Percentiles rank a stretch among this genome's conserved stretches.
Evolutionary conservation across 2,329 filamentous ascomycete genomes (phyloP).

Genomic region (Elsinoe ampelina): DNA sequence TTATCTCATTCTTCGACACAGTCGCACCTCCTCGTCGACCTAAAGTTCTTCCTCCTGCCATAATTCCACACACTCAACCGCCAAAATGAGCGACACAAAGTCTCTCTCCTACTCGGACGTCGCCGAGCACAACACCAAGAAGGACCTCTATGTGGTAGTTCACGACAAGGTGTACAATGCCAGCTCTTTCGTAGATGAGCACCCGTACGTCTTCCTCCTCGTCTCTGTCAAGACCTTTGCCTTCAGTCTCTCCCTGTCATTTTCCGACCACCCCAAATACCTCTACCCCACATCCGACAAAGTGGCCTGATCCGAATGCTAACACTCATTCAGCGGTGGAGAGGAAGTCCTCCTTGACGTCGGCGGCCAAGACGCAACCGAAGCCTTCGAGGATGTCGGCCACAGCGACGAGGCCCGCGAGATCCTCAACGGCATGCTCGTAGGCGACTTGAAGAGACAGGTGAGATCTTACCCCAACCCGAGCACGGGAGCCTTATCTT

Average conservation of each 20-base stretch:
- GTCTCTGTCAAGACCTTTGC: not conserved
- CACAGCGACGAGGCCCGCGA: conserved; percentile 98
- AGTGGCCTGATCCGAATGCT: conserved; percentile 12
- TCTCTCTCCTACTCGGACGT: conserved; percentile 71
- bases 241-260: not conserved
- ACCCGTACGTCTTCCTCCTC: conserved; percentile 57
- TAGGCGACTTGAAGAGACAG: conserved; percentile 71
- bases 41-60: not conserved
- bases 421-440: conserved; percentile 67
- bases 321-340: conserved; percentile 59
- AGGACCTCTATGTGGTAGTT: conserved; percentile 82
- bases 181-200: conserved; percentile 88
- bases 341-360: conserved; percentile 97
- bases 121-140: conserved; percentile 81
- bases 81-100: conserved; percentile 45
- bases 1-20: not conserved
- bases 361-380: conserved; percentile 88
- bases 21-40: not conserved
- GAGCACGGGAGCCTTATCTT: conserved; percentile 1
- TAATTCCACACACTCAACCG: conserved; percentile 6
- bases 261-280: not conserved
- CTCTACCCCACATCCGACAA: conserved; percentile 14
- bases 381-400: conserved; percentile 98
- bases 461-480: conserved; percentile 42
- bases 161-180: conserved; percentile 95